Percentiles rank a stretch among this genome's conserved stretches.
phyloP scores from a whole-genome alignment of 2,329 filamentous ascomycete genomes.

The Simplicillium sp. region DNA sequence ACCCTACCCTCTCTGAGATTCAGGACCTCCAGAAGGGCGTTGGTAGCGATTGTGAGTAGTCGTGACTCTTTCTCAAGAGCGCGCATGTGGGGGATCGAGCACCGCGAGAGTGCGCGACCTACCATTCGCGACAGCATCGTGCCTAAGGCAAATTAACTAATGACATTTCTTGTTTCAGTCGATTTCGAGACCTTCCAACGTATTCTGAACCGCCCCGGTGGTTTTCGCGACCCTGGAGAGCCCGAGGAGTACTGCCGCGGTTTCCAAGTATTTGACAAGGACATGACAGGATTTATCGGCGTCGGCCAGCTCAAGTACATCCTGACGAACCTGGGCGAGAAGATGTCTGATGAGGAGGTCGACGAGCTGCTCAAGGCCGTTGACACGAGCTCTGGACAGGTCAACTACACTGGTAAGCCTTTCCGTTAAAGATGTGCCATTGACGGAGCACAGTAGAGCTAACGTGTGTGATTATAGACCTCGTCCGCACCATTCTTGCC shows the following conservation, averaged over 20 bases:
- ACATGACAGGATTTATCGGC: conserved; percentile 95
- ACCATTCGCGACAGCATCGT: too few relatives aligned
- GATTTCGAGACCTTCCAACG: conserved; percentile 97
- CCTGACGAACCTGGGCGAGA: conserved; percentile 94
- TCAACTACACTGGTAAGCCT: conserved; percentile 85
- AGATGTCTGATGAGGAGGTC: conserved; percentile 98
- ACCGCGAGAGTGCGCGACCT: too few relatives aligned
- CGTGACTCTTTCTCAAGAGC: not conserved
- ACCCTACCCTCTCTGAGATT: conserved; percentile 91
- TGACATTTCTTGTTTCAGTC: conserved; percentile 43
- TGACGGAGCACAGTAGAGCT: not conserved
- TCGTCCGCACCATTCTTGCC: conserved; percentile 78
- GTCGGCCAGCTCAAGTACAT: conserved; percentile 98
- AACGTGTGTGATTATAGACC: conserved; percentile 40
- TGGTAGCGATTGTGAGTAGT: conserved; percentile 82
- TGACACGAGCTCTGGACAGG: conserved; percentile 89
- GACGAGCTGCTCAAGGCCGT: conserved; percentile 98
- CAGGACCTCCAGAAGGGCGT: conserved; percentile 83
- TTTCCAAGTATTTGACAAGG: conserved; percentile 99
- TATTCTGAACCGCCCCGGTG: conserved; percentile 92
- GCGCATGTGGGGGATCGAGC: conserved; percentile 4
- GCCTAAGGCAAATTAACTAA: too few relatives aligned
- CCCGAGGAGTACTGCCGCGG: conserved; percentile 97
- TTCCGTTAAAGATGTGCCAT: not conserved
- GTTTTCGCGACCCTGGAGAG: conserved; percentile 96